Percentiles rank a stretch among this genome's conserved stretches.
Conservation (phyloP, 352 stramenopile genomes). For the Phytopythium ostracodes region DNA sequence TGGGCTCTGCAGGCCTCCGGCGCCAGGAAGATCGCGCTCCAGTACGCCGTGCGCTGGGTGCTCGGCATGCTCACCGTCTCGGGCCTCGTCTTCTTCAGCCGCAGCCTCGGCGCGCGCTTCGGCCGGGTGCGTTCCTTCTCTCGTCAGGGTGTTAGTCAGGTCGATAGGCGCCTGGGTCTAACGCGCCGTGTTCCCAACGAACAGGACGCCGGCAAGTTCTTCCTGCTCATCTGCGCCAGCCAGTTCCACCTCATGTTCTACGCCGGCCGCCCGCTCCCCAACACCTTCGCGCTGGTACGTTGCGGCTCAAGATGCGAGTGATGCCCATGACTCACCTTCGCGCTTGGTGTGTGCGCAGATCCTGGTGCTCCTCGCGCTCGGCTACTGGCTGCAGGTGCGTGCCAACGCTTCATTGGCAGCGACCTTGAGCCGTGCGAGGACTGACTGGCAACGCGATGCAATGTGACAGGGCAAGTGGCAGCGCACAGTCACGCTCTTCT, state of each 20-base stretch:
- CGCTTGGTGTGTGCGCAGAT: too few relatives aligned
- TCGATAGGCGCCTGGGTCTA: too few relatives aligned
- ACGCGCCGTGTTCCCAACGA: not conserved
- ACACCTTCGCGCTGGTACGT: slow-evolving; percentile 93
- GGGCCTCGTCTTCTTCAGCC: slow-evolving; percentile 61
- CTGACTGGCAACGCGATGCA: too few relatives aligned
- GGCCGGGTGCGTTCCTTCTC: slow-evolving; percentile 46
- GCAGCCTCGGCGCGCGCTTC: slow-evolving; percentile 48
- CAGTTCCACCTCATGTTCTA: slow-evolving; percentile 99
- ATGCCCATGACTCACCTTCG: too few relatives aligned
- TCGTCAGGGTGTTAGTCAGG: too few relatives aligned
- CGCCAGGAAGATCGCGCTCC: slow-evolving; percentile 46
- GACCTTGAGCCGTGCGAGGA: too few relatives aligned
- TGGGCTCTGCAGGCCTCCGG: slow-evolving; percentile 22
- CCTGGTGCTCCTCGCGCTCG: slow-evolving; percentile 60
- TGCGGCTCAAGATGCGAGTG: too few relatives aligned
- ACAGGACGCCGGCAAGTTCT: slow-evolving; percentile 54
- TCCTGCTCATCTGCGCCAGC: slow-evolving; percentile 84
- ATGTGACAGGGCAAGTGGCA: slow-evolving; percentile 29
- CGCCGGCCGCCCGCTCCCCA: slow-evolving; percentile 94
- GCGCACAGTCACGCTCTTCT: slow-evolving; percentile 77
- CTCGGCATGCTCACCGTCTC: slow-evolving; percentile 55
- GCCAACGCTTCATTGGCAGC: too few relatives aligned
- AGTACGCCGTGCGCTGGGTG: slow-evolving; percentile 54
- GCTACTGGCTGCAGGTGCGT: slow-evolving; percentile 55